phyloP scores from a whole-genome alignment of 805 yeast species.

The Yarrowia osloensis region DNA sequence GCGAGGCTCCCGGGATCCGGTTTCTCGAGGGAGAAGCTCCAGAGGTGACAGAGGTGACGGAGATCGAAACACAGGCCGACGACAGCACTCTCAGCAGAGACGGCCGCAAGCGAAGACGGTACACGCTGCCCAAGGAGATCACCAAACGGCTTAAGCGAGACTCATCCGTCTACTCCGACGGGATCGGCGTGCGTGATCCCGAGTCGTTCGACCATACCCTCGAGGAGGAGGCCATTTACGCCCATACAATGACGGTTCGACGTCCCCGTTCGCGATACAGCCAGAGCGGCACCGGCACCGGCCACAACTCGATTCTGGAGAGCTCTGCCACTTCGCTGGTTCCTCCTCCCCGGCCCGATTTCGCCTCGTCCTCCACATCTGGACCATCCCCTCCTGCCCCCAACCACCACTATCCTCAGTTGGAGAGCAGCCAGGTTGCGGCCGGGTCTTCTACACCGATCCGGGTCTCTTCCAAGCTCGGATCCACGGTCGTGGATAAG shows the following conservation, averaged over 20 bases:
- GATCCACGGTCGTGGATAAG: not conserved
- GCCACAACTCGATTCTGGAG: slow-evolving; percentile 21
- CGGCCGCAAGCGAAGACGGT: slow-evolving; percentile 7
- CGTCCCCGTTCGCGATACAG: not conserved
- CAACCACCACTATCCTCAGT: slow-evolving; percentile 4
- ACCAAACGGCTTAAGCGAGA: slow-evolving; percentile 20
- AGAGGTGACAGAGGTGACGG: not conserved
- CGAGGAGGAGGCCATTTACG: slow-evolving; percentile 16
- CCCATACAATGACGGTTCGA: not conserved
- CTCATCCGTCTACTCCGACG: slow-evolving; percentile 20
- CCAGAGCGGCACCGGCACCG: not conserved
- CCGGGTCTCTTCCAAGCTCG: not conserved
- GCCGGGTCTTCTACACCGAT: slow-evolving; percentile 1
- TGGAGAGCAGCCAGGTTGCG: not conserved
- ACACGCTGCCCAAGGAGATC: slow-evolving; percentile 10
- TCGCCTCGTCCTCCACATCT: not conserved
- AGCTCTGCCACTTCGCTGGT: not conserved
- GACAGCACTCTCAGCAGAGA: not conserved
- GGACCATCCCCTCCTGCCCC: not conserved
- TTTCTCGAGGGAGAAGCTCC: not conserved
- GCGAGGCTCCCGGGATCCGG: not conserved
- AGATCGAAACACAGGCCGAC: not conserved
- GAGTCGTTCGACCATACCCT: slow-evolving; percentile 3
- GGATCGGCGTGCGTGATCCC: not conserved
- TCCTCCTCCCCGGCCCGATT: slow-evolving; percentile 1